Conservation (phyloP, 1,284 basidiomycete genomes). For the Naganishia cerealis region DNA sequence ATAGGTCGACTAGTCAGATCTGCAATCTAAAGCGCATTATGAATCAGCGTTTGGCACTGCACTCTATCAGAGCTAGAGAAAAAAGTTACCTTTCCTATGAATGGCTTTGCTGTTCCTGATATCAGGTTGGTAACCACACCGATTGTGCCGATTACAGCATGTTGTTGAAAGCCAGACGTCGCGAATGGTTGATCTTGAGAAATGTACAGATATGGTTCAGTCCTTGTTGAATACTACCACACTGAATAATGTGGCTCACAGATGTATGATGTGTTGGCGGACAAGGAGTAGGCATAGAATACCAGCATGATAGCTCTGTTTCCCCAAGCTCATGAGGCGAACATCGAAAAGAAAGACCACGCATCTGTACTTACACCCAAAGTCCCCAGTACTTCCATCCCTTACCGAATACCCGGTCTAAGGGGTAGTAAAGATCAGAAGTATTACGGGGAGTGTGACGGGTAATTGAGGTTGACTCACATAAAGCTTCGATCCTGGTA, state of each 20-base stretch:
- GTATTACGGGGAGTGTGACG: background rate
- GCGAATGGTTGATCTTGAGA: conserved; percentile 41
- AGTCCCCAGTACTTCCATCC: conserved; percentile 35
- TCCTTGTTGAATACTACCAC: background rate
- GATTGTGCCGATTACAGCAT: conserved; percentile 49
- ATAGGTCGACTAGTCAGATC: conserved; percentile 32
- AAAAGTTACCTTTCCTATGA: conserved; percentile 47
- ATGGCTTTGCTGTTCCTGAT: conserved; percentile 46
- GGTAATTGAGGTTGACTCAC: conserved; percentile 7
- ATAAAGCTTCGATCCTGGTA: conserved; percentile 33
- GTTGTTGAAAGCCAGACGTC: conserved; percentile 47
- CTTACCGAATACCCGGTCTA: conserved; percentile 32
- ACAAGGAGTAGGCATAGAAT: conserved; percentile 31
- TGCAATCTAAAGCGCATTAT: conserved; percentile 18
- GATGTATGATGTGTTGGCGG: conserved; percentile 30
- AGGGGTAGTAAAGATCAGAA: background rate
- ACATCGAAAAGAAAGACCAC: background rate
- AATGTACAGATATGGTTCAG: background rate
- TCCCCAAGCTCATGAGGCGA: background rate
- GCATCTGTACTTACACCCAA: conserved; percentile 26
- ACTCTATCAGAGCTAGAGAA: background rate
- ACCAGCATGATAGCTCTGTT: conserved; percentile 31
- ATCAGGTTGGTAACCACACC: conserved; percentile 47
- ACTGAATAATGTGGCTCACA: background rate
- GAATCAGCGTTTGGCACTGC: background rate